phyloP scores from a whole-genome alignment of 768 basidiomycete species.

The Leucocoprinus sp. region DNA sequence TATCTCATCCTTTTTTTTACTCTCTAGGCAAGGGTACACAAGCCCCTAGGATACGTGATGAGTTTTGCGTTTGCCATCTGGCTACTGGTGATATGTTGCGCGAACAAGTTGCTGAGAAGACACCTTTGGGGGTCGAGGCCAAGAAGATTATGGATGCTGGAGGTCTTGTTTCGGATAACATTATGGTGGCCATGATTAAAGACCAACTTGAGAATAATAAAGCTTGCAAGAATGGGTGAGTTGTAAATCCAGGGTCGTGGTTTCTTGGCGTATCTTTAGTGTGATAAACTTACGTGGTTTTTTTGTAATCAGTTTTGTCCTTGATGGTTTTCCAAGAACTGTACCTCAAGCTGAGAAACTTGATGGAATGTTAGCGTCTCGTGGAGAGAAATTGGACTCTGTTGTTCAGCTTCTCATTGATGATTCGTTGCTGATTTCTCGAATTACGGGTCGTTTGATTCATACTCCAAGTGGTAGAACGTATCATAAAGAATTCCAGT shows the following conservation, averaged over 20 bases:
- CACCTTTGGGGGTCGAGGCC: slow-evolving; percentile 80
- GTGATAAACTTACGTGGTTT: too few relatives aligned
- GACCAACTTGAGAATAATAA: slow-evolving; percentile 91
- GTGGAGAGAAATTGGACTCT: slow-evolving; percentile 86
- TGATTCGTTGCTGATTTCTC: slow-evolving; percentile 92
- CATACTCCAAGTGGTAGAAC: slow-evolving; percentile 85
- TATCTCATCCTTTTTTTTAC: background rate
- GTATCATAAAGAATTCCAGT: slow-evolving; percentile 96
- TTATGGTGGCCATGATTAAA: slow-evolving; percentile 97
- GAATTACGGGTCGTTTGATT: slow-evolving; percentile 93
- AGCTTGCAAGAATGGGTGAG: slow-evolving; percentile 92
- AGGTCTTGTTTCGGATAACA: slow-evolving; percentile 91
- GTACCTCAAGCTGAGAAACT: slow-evolving; percentile 96
- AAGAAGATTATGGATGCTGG: slow-evolving; percentile 98
- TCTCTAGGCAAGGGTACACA: slow-evolving; percentile 92
- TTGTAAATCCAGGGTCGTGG: slow-evolving; percentile 3
- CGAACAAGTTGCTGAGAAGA: slow-evolving; percentile 84
- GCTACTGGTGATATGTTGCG: slow-evolving; percentile 99
- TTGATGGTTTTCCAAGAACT: slow-evolving; percentile 99
- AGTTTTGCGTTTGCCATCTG: slow-evolving; percentile 95
- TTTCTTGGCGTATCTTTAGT: slow-evolving; percentile 11
- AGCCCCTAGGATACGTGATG: slow-evolving; percentile 84
- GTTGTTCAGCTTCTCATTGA: slow-evolving; percentile 89
- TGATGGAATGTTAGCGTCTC: slow-evolving; percentile 75
- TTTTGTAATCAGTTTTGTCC: slow-evolving; percentile 95